Conservation (phyloP, 2,329 filamentous ascomycete genomes). For the Aureobasidium zeae region DNA sequence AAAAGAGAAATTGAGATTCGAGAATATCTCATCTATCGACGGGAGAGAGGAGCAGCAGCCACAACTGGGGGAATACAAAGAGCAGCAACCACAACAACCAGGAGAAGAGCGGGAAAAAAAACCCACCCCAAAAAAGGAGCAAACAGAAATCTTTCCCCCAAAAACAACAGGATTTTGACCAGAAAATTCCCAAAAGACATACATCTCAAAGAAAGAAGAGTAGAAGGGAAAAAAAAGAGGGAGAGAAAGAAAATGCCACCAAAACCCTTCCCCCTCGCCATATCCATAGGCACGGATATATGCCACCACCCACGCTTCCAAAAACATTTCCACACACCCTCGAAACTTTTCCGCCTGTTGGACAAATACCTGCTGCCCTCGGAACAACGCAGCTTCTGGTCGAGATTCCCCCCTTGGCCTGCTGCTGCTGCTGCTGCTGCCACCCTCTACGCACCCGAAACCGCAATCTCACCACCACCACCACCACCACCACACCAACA, state of each 20-base stretch:
- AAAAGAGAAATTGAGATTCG: no score
- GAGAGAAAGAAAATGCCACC: slow-evolving; percentile 30
- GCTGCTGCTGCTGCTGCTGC: no score
- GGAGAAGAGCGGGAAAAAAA: neutral
- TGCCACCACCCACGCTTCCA: slow-evolving; percentile 60
- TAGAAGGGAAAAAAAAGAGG: neutral
- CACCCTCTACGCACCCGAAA: no score
- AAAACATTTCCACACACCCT: slow-evolving; percentile 17
- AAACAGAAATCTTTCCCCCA: no score
- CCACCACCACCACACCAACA: no score
- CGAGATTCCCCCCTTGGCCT: neutral
- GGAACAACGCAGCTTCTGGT: slow-evolving; percentile 4
- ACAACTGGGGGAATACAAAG: no score
- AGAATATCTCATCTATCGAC: no score
- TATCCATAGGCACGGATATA: slow-evolving; percentile 71
- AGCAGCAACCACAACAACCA: neutral
- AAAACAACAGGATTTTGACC: neutral
- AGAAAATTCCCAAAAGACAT: neutral
- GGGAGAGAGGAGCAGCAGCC: no score
- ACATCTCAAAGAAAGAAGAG: neutral
- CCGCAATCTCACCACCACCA: no score
- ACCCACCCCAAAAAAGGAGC: neutral
- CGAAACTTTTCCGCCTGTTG: neutral
- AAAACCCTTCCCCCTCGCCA: slow-evolving; percentile 52
- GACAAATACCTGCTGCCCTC: slow-evolving; percentile 6